A percentile compares a stretch with the other conserved stretches of the same genome.
Conservation (phyloP, 2,329 filamentous ascomycete species). For the Cladobotryum mycophilum region DNA sequence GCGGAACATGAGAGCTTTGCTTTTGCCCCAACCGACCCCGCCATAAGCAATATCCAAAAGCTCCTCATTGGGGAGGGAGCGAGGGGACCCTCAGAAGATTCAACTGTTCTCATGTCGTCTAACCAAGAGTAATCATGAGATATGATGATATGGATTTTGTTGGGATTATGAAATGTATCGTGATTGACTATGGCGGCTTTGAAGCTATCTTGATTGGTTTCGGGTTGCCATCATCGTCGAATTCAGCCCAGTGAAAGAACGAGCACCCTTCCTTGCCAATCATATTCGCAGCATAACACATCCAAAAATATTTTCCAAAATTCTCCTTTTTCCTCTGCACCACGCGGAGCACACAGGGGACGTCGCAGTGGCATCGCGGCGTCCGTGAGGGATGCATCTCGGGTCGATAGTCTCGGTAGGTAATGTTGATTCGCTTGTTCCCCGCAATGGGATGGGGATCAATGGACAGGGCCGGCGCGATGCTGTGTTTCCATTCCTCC, state of each 20-base stretch:
- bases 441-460: constrained; percentile 79
- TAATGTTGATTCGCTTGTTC: constrained; percentile 83
- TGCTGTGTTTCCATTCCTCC: constrained; percentile 90
- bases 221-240: constrained; percentile 80
- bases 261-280: constrained; percentile 64
- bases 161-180: too few species aligned
- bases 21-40: too few species aligned
- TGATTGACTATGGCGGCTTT: constrained; percentile 44
- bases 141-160: too few species aligned
- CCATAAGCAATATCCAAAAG: too few species aligned
- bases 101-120: too few species aligned
- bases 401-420: constrained; percentile 79
- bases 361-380: constrained; percentile 68
- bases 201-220: constrained; percentile 23
- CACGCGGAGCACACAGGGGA: constrained; percentile 65
- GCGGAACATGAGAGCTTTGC: too few species aligned
- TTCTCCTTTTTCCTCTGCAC: constrained; percentile 74
- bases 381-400: constrained; percentile 71
- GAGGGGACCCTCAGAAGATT: too few species aligned
- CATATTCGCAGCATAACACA: constrained; percentile 74
- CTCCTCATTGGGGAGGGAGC: too few species aligned
- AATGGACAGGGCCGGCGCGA: constrained; percentile 67
- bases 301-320: constrained; percentile 82
- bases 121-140: too few species aligned
- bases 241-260: constrained; percentile 81